A percentile compares a stretch with the other conserved stretches of the same genome.
phyloP scores from a whole-genome alignment of 2,329 filamentous ascomycete genomes.

The Exophiala bonariae region DNA sequence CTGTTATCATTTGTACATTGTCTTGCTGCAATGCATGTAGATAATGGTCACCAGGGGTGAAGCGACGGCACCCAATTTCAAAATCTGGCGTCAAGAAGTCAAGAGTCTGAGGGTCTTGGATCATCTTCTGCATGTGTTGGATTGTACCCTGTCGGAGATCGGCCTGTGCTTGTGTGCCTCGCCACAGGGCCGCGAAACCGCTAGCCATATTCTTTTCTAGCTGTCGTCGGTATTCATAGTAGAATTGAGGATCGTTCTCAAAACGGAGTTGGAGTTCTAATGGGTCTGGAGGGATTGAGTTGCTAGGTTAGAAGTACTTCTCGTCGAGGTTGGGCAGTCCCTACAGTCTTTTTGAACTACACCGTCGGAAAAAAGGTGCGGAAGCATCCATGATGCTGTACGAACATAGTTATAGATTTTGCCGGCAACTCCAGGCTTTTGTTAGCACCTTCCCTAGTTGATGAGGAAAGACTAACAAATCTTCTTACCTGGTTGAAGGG shows the following conservation, averaged over 20 bases:
- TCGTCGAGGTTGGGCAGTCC: conserved; percentile 8
- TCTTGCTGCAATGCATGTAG: conserved; percentile 26
- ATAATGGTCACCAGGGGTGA: conserved; percentile 33
- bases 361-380: conserved; percentile 15
- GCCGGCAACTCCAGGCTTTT: too few relatives aligned
- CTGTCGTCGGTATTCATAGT: conserved; percentile 31
- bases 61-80: conserved; percentile 27
- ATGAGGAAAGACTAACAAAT: conserved; percentile 3
- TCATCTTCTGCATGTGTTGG: conserved; percentile 16
- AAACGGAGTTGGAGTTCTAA: too few relatives aligned
- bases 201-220: conserved; percentile 29
- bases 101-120: conserved; percentile 33
- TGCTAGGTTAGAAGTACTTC: not conserved
- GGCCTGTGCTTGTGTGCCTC: conserved; percentile 8
- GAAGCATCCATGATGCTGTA: conserved; percentile 28
- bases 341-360: conserved; percentile 17
- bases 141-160: not conserved
- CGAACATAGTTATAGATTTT: conserved; percentile 28
- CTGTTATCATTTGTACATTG: conserved; percentile 25
- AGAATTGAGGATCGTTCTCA: conserved; percentile 23
- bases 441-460: too few relatives aligned
- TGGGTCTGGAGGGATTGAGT: too few relatives aligned
- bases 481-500: conserved; percentile 14
- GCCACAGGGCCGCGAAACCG: conserved; percentile 15
- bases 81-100: conserved; percentile 27